These are phyloP conservation scores for Microthlaspi erraticum DNA, from an alignment of 345 rosid genomes.

Conservation along the genomic window DNA sequence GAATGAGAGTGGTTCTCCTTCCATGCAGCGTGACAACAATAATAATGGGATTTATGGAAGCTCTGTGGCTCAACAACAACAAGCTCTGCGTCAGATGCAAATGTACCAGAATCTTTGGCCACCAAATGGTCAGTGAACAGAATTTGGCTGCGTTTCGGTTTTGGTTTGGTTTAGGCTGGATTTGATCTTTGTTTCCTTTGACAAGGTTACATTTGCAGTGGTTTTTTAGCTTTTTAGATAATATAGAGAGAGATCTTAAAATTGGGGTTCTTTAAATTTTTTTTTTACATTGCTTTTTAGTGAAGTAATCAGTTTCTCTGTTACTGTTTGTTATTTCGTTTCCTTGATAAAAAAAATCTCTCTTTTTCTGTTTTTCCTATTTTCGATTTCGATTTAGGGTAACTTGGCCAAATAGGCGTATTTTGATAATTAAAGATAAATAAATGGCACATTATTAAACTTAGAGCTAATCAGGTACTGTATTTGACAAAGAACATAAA, in stretches of 20 bases:
- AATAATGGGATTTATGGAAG: slow-evolving; percentile 28
- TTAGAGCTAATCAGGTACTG: too few relatives aligned
- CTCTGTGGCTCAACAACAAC: slow-evolving; percentile 36
- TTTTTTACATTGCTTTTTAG: neutral
- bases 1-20: slow-evolving; percentile 51
- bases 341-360: neutral
- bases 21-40: slow-evolving; percentile 25
- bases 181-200: slow-evolving; percentile 11
- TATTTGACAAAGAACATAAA: too few relatives aligned
- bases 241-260: slow-evolving; percentile 16
- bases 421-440: too few relatives aligned
- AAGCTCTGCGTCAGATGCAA: slow-evolving; percentile 34
- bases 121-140: slow-evolving; percentile 23
- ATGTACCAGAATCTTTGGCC: slow-evolving; percentile 34
- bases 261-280: slow-evolving; percentile 22
- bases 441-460: too few relatives aligned
- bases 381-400: neutral
- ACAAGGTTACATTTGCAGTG: neutral
- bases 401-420: too few relatives aligned
- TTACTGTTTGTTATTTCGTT: slow-evolving; percentile 1
- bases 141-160: neutral
- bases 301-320: slow-evolving; percentile 14
- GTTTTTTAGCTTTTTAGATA: slow-evolving; percentile 26
- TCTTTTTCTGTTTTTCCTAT: neutral
- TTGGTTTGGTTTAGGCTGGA: slow-evolving; percentile 20